Percentiles rank a stretch among this genome's conserved stretches.
Conservation (phyloP, 495 filamentous ascomycete genomes). For the Schizothecium vesticola region DNA sequence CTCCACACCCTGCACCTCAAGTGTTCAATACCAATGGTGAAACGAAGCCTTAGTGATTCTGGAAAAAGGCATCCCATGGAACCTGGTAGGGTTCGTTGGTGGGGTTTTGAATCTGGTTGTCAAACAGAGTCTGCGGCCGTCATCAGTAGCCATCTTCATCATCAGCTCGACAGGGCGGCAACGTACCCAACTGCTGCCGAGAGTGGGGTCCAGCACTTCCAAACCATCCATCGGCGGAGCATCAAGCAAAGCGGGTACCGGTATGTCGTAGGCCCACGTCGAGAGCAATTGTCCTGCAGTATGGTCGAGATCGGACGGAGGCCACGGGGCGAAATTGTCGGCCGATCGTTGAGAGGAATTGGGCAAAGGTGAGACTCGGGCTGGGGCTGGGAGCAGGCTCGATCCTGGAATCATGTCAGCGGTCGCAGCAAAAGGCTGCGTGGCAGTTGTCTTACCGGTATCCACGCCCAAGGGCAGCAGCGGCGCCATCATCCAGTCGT, state of each 20-base stretch:
- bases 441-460: slow-evolving; percentile 1
- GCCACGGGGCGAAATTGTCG: neutral
- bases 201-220: neutral
- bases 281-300: neutral
- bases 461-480: neutral
- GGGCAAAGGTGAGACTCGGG: neutral
- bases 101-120: neutral
- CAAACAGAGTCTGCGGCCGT: neutral
- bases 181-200: neutral
- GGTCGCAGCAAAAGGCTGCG: too few species aligned
- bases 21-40: neutral
- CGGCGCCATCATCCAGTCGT: neutral
- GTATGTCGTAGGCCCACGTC: neutral
- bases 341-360: neutral
- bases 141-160: neutral
- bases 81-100: neutral
- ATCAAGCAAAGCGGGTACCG: neutral
- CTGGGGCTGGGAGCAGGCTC: neutral
- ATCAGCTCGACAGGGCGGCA: neutral
- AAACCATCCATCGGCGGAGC: neutral
- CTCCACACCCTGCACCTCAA: too few species aligned
- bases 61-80: neutral
- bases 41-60: neutral
- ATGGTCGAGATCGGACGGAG: neutral
- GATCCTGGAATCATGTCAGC: neutral